Conservation (phyloP, 2,329 filamentous ascomycete genomes). For the Mycocentrospora acerina region DNA sequence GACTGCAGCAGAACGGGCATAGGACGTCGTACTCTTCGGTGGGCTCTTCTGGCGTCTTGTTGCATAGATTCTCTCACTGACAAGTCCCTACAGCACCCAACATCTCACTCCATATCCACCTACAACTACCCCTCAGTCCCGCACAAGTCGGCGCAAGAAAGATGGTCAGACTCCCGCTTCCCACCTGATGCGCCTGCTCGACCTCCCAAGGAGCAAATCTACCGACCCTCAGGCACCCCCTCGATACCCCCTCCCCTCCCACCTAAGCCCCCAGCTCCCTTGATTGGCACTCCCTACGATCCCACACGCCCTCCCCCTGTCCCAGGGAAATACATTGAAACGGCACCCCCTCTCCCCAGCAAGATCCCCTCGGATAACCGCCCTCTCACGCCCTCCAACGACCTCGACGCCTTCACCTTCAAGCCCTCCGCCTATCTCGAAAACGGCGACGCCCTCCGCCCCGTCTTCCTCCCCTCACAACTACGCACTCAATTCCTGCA, state of each 20-base stretch:
- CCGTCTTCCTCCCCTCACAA: constrained; percentile 78
- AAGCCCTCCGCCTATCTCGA: constrained; percentile 85
- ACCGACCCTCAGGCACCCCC: constrained; percentile 23
- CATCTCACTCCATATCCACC: constrained; percentile 28
- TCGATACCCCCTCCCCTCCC: constrained; percentile 29
- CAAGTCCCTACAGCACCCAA: constrained; percentile 18
- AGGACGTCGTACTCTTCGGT: constrained; percentile 27
- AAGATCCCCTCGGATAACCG: constrained; percentile 26
- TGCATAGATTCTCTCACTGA: constrained; percentile 11
- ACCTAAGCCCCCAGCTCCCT: constrained; percentile 28
- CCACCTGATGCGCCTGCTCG: constrained; percentile 39
- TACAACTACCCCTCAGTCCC: constrained; percentile 52
- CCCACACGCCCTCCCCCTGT: constrained; percentile 28
- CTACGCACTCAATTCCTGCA: constrained; percentile 74
- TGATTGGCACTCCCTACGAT: constrained; percentile 13
- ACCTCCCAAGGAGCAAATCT: constrained; percentile 36
- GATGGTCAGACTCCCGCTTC: constrained; percentile 28
- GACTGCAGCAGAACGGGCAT: constrained; percentile 34
- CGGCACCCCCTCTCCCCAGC: constrained; percentile 24
- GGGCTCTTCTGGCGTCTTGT: constrained; percentile 1
- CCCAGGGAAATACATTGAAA: constrained; percentile 29
- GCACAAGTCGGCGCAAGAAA: constrained; percentile 39
- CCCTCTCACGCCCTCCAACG: constrained; percentile 38
- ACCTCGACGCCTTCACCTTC: constrained; percentile 71
- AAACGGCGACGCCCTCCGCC: constrained; percentile 81